phyloP scores from a whole-genome alignment of 2,329 filamentous ascomycete genomes.

The Dryadomyces quercus-mongolicae region DNA sequence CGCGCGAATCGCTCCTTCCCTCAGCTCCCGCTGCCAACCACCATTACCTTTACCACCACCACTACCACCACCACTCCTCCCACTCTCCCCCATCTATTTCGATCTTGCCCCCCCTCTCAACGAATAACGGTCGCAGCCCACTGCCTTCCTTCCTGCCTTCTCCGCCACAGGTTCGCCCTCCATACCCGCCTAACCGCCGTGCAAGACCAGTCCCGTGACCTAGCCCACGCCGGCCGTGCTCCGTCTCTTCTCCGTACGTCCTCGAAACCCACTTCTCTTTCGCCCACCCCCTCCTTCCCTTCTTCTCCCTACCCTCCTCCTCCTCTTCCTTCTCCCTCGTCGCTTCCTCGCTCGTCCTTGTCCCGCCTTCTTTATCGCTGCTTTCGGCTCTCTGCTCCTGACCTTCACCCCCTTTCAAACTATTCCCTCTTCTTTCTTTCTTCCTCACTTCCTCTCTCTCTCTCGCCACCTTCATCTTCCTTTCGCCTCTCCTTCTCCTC shows the following conservation, averaged over 20 bases:
- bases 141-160: neutral
- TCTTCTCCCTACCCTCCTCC: neutral
- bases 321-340: neutral
- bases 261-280: neutral
- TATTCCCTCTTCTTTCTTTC: conserved; percentile 2
- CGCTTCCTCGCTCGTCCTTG: neutral
- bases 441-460: conserved; percentile 1
- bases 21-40: no score
- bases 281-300: neutral
- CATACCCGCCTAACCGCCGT: neutral
- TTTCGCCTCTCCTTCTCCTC: neutral
- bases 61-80: no score
- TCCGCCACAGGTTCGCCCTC: neutral
- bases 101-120: no score
- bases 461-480: neutral
- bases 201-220: conserved; percentile 1
- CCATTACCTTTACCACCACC: no score
- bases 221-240: conserved; percentile 1
- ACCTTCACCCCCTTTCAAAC: neutral
- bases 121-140: neutral
- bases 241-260: conserved; percentile 1
- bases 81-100: no score
- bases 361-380: conserved; percentile 9
- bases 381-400: conserved; percentile 6
- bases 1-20: no score